Conservation (phyloP, 441 rosid species). For the Erysimum pusillum region DNA sequence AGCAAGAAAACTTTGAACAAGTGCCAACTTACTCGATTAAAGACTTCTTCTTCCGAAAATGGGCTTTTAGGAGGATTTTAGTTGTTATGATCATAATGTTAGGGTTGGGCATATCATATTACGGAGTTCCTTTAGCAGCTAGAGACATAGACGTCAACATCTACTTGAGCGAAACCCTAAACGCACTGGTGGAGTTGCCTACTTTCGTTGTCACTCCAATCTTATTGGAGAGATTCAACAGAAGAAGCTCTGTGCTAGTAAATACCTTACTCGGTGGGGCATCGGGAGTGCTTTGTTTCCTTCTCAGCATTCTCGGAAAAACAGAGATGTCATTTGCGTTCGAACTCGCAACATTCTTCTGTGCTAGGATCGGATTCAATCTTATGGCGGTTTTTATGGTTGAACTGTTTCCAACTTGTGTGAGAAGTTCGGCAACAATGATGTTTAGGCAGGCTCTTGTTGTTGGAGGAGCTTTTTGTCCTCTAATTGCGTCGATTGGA, state of each 20-base stretch:
- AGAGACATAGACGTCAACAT: slow-evolving; percentile 56
- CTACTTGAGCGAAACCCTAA: slow-evolving; percentile 63
- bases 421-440: slow-evolving; percentile 66
- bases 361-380: slow-evolving; percentile 57
- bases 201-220: slow-evolving; percentile 55
- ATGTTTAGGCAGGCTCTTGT: slow-evolving; percentile 74
- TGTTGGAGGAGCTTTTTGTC: slow-evolving; percentile 66
- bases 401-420: slow-evolving; percentile 79
- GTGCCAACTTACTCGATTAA: slow-evolving; percentile 52
- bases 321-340: slow-evolving; percentile 49
- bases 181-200: slow-evolving; percentile 71
- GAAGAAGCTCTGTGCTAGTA: slow-evolving; percentile 52
- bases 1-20: slow-evolving; percentile 43
- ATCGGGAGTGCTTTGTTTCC: slow-evolving; percentile 52
- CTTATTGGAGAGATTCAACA: slow-evolving; percentile 50
- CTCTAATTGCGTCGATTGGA: slow-evolving; percentile 62
- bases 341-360: slow-evolving; percentile 64
- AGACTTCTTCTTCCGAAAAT: slow-evolving; percentile 52
- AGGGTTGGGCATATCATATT: slow-evolving; percentile 71
- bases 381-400: slow-evolving; percentile 55
- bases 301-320: slow-evolving; percentile 32
- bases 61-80: slow-evolving; percentile 61
- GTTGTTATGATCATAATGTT: slow-evolving; percentile 52
- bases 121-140: slow-evolving; percentile 75
- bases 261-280: slow-evolving; percentile 56